Evolutionary conservation across 1,284 basidiomycete species (phyloP).

Genomic region (Trichosporon faecale): DNA sequence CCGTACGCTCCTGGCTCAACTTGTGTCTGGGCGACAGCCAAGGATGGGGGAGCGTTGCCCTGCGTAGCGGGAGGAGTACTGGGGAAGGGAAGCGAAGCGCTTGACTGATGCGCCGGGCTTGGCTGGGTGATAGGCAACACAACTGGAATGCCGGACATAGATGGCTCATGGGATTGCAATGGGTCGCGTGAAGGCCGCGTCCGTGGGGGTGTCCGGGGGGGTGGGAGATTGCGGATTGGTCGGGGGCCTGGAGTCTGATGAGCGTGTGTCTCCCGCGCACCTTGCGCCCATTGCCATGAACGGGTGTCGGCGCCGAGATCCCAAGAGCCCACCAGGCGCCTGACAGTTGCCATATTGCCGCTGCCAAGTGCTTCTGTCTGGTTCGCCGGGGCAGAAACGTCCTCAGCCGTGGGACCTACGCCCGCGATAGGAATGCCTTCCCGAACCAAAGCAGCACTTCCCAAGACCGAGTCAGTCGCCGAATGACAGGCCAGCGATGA

Average conservation of each 20-base stretch:
- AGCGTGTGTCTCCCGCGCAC: too few species aligned
- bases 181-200: neutral
- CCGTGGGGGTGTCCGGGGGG: neutral
- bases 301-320: neutral
- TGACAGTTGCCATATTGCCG: neutral
- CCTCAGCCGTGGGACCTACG: neutral
- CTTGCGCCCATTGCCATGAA: neutral
- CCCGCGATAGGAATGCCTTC: neutral
- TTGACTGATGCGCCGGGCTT: neutral
- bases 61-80: too few species aligned
- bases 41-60: neutral
- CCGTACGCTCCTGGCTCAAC: slow-evolving; percentile 38
- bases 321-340: neutral
- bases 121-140: neutral
- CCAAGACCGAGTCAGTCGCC: neutral
- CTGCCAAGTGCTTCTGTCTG: neutral
- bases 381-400: neutral
- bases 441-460: neutral
- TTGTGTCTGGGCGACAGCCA: slow-evolving; percentile 25
- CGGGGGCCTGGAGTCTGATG: neutral
- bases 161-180: neutral
- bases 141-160: neutral
- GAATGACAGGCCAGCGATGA: neutral
- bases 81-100: neutral
- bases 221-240: neutral